Conservation (phyloP, 176 grass and related monocot species). For the Rhynchospora pubera region DNA sequence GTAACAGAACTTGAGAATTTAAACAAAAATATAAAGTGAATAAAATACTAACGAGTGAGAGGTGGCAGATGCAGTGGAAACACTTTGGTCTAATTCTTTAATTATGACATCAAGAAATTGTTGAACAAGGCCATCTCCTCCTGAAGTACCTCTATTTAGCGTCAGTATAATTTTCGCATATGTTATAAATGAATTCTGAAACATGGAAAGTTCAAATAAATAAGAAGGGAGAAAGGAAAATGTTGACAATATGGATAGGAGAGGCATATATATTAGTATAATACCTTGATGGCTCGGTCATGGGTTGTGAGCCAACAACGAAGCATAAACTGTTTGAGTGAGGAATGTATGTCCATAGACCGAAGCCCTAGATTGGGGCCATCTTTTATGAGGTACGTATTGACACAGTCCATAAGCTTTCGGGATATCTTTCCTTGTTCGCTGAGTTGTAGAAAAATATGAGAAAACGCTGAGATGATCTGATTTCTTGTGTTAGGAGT, state of each 20-base stretch:
- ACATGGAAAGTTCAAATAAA: conserved; percentile 13
- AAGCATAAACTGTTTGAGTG: conserved; percentile 64
- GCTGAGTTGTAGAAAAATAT: conserved; percentile 29
- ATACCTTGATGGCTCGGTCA: conserved; percentile 71
- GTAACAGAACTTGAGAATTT: background rate
- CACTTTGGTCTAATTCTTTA: conserved; percentile 68
- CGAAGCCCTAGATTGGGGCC: conserved; percentile 79
- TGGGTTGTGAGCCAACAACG: conserved; percentile 58
- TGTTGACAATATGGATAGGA: background rate
- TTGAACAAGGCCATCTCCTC: conserved; percentile 43
- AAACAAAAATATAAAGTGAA: conserved; percentile 1
- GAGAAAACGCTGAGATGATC: conserved; percentile 52
- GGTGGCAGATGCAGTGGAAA: conserved; percentile 30
- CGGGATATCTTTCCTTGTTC: conserved; percentile 68
- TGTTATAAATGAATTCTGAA: conserved; percentile 69
- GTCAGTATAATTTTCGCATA: conserved; percentile 61
- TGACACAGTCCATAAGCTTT: conserved; percentile 90
- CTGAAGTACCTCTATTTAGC: conserved; percentile 45
- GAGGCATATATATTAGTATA: background rate
- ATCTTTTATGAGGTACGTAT: conserved; percentile 72
- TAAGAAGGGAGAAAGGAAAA: conserved; percentile 11
- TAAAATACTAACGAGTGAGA: conserved; percentile 23
- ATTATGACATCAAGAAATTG: conserved; percentile 68
- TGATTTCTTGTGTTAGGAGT: conserved; percentile 57
- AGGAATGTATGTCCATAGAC: conserved; percentile 65